Base-by-base conservation (phyloP, 169 alveolate species). In the Babesia sp. region DNA sequence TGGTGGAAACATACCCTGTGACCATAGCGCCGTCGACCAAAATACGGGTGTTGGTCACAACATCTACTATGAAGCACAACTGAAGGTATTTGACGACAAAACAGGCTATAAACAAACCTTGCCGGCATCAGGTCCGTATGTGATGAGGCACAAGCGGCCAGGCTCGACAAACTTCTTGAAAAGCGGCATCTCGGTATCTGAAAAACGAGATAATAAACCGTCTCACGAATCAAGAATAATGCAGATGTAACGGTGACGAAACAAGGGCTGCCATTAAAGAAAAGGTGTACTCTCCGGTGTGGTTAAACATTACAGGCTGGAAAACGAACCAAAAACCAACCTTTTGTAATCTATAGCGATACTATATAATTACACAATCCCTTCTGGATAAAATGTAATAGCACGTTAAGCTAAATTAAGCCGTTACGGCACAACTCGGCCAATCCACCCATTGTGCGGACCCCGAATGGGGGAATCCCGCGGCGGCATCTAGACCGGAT, bases 71-170 rank as follows among this genome's bases (percentile, higher is more conserved):
- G 74, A 92, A 91, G 87, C 95, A 92, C 66, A 92, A 88, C 96
- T 92, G 77, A 29, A 41, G 29, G 34, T n/a, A 33, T 14, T 46
- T 51, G 26, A 33, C 22, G 37, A 16, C 58, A 24, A 45, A 26
- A 5, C 56, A 55, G 34, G 55, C 58, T 11, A 12, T 3, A n/a
- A 56, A 33, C 84, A n/a, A 46, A 93, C 94, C 95, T 94, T 94
- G 71, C 98, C 98, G 29, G 95, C 91, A 55, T 93, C 93, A 24
- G 98, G 97, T 39, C 98, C 97, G 80, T 92, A 94, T 56, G 94
- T 94, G 70, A 94, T 82, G 48, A 93, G 90, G 87, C 95, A 90
- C 68, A 94, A 91, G 71, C 98, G 93, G 58, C 97, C 98, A 41
- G 97, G 96, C 82, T 94, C 97, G 51, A 92, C 95, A 78, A 93